Evolutionary conservation across 345 rosid species (phyloP), one percentile per base, ranked within the genome.

Genomic region (Dimocarpus longan): DNA sequence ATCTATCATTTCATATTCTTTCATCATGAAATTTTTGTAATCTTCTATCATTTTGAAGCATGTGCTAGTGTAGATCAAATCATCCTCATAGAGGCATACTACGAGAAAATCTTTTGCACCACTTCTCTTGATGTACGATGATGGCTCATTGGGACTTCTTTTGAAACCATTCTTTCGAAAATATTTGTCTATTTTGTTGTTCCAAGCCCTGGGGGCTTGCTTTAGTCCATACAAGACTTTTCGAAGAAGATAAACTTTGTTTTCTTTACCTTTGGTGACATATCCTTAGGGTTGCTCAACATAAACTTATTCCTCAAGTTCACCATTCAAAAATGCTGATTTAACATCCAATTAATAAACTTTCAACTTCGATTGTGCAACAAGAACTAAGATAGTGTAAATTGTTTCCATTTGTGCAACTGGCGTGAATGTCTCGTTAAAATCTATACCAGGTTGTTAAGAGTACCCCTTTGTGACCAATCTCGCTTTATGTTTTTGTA

Each of bases 341-440:
- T 71, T 71, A 8, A 71, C 75, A 48, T 71, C 75, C 0, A 71
- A 10, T 24, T 54, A 65, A 28, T 24, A 56, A 10, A 71, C 43
- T 10, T 11, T 8, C 44, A 54, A 26, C 21, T 37, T 3, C 4
- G 26, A 39, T 21, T 59, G 39, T 0, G 69, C 39, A 32, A 42
- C 24, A 28, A 44, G 59, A 2, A 70, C 59, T 42, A 65, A 44
- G 2, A 63, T 26, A 5, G 67, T 63, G 1, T 26, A 3, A 21
- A 63, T 63, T 8, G 67, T 63, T 24, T 63, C 67, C 67, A 63
- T 22, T 0, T 16, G 22, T 1, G 62, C 62, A 5, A 56, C 62
- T 1, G 1, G 62, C 2, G 22, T 16, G 21, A 56, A 63, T 22
- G 54, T 75, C 4, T 62, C 39, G 0, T 1, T n/a, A n/a, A 62